Conservation (phyloP, 2,329 filamentous ascomycete genomes). For the Cucurbitaria berberidis region DNA sequence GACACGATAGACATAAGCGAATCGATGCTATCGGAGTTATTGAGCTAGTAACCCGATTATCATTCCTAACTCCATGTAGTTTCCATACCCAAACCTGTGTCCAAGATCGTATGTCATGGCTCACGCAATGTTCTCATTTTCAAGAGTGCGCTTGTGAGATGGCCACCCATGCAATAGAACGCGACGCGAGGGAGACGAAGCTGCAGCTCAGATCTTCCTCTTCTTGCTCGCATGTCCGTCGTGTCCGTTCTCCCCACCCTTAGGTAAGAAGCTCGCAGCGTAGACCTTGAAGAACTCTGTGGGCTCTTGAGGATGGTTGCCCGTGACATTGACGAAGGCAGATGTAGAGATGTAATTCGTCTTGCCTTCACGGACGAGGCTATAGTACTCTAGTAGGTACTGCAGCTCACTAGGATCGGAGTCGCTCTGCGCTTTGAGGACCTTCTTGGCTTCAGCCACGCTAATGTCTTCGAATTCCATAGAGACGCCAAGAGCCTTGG, state of each 20-base stretch:
- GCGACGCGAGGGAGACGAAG: neutral
- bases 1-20: neutral
- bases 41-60: neutral
- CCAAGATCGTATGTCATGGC: too few relatives aligned
- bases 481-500: constrained; percentile 51
- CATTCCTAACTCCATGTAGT: neutral
- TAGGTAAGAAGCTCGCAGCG: constrained; percentile 47
- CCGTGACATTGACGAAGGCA: constrained; percentile 59
- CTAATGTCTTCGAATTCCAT: constrained; percentile 51
- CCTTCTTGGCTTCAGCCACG: constrained; percentile 47
- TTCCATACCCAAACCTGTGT: neutral
- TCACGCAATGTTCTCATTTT: neutral
- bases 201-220: constrained; percentile 26
- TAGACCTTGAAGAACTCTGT: constrained; percentile 59
- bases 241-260: constrained; percentile 7
- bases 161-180: neutral
- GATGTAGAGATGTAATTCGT: constrained; percentile 61
- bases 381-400: constrained; percentile 61
- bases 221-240: constrained; percentile 33
- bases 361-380: constrained; percentile 60
- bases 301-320: constrained; percentile 54
- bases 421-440: constrained; percentile 49
- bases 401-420: constrained; percentile 52
- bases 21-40: neutral
- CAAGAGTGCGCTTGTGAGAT: neutral